Percentiles rank a stretch among this genome's conserved stretches.
Conservation (phyloP, 1,284 basidiomycete species). For the Ganoderma meredithae region DNA sequence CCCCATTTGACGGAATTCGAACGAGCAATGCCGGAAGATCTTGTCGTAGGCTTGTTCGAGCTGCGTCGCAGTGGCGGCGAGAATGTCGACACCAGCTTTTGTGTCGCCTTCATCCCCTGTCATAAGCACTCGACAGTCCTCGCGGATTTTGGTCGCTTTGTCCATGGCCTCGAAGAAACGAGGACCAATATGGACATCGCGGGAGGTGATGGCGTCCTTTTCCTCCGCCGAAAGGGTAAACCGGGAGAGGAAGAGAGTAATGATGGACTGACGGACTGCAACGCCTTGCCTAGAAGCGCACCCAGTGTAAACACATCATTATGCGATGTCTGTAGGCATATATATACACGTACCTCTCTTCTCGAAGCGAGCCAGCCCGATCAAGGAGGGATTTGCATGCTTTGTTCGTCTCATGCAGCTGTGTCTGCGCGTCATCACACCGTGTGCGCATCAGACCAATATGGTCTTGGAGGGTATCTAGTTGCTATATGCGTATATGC, state of each 20-base stretch:
- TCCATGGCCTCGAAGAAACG: constrained; percentile 89
- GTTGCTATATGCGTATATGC: constrained; percentile 60
- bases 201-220: constrained; percentile 74
- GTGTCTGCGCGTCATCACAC: constrained; percentile 84
- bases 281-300: constrained; percentile 62
- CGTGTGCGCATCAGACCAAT: constrained; percentile 81
- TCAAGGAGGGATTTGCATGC: constrained; percentile 88
- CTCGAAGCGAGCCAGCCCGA: constrained; percentile 82
- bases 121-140: constrained; percentile 88
- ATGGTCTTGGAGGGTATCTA: constrained; percentile 78
- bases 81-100: constrained; percentile 80
- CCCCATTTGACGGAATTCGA: constrained; percentile 87
- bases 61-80: constrained; percentile 81
- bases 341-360: constrained; percentile 69
- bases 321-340: no score
- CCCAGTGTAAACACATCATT: neutral
- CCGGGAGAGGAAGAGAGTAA: constrained; percentile 80
- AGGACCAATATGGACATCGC: constrained; percentile 78
- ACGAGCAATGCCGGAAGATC: constrained; percentile 85
- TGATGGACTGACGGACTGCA: constrained; percentile 75
- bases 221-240: constrained; percentile 88
- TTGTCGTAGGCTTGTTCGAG: constrained; percentile 93
- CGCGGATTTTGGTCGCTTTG: constrained; percentile 83
- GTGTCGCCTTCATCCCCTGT: constrained; percentile 42
- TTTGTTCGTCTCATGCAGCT: constrained; percentile 79